A percentile compares a stretch with the other conserved stretches of the same genome.
These are phyloP conservation scores for Morella rubra DNA, from an alignment of 306 rosid species.

Conservation along the genomic window DNA sequence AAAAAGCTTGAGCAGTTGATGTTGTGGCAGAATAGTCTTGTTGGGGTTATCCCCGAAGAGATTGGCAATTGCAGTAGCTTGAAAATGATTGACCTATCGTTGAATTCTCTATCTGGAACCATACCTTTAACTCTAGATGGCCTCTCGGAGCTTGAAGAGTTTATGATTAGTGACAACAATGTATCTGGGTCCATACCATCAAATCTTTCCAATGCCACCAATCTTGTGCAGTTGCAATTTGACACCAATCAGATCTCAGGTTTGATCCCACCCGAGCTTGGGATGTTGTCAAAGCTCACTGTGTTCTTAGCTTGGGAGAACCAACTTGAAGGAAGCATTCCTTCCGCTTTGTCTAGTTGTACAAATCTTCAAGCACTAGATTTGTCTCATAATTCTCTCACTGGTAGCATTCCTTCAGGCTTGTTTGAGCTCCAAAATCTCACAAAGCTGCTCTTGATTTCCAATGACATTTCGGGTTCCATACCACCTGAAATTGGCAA, in stretches of 20 bases:
- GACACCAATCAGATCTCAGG: conserved; percentile 92
- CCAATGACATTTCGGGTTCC: conserved; percentile 83
- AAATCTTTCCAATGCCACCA: conserved; percentile 60
- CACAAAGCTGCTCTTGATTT: conserved; percentile 75
- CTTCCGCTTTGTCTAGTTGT: conserved; percentile 59
- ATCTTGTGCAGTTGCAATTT: conserved; percentile 74
- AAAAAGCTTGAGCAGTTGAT: conserved; percentile 72
- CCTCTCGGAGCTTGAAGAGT: conserved; percentile 63
- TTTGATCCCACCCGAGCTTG: conserved; percentile 77
- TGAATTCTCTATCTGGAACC: conserved; percentile 79
- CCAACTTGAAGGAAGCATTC: conserved; percentile 92
- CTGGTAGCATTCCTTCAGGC: conserved; percentile 70
- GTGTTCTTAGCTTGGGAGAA: conserved; percentile 92
- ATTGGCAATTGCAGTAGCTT: conserved; percentile 79
- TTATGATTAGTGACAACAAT: conserved; percentile 87
- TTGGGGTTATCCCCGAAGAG: conserved; percentile 74
- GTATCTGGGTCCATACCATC: conserved; percentile 88
- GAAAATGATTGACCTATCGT: conserved; percentile 77
- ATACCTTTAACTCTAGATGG: conserved; percentile 69
- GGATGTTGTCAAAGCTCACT: conserved; percentile 51
- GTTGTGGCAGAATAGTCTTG: conserved; percentile 79
- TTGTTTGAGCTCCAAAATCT: conserved; percentile 79
- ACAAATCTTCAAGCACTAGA: conserved; percentile 68
- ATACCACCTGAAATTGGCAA: conserved; percentile 74
- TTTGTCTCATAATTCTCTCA: conserved; percentile 76